These are phyloP conservation scores for Mortierella sp. DNA, from an alignment of 371 early-diverging fungal species.

Conservation along the genomic window DNA sequence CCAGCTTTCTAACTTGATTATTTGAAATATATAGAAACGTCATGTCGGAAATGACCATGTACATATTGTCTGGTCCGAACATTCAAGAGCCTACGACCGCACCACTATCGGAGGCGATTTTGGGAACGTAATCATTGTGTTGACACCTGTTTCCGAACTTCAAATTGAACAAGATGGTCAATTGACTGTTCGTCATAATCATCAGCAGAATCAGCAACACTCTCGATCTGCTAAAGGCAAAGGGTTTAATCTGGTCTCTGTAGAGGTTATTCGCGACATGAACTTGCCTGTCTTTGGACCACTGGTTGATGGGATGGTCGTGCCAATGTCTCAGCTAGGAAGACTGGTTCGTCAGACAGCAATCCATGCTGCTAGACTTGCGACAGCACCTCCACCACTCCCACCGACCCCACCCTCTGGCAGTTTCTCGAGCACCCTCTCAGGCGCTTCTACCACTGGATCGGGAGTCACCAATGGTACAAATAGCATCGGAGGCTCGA, in stretches of 20 bases:
- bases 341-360: slow-evolving; percentile 89
- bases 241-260: slow-evolving; percentile 71
- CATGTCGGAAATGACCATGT: slow-evolving; percentile 99
- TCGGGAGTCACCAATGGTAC: not conserved
- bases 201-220: not conserved
- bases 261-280: slow-evolving; percentile 82
- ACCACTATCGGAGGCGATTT: slow-evolving; percentile 97
- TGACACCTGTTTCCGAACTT: slow-evolving; percentile 76
- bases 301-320: slow-evolving; percentile 83
- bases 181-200: slow-evolving; percentile 2
- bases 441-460: not conserved
- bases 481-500: not conserved
- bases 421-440: slow-evolving; percentile 1
- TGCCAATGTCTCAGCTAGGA: slow-evolving; percentile 81
- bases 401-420: slow-evolving; percentile 44
- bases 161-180: slow-evolving; percentile 19
- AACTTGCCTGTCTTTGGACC: slow-evolving; percentile 88
- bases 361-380: slow-evolving; percentile 66
- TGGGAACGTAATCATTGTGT: slow-evolving; percentile 94
- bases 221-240: not conserved
- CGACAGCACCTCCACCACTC: slow-evolving; percentile 46
- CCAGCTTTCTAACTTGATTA: not conserved
- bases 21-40: slow-evolving; percentile 82
- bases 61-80: slow-evolving; percentile 97
- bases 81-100: slow-evolving; percentile 82